Conservation (phyloP, 306 rosid species). For the Amphicarpaea edgeworthii region DNA sequence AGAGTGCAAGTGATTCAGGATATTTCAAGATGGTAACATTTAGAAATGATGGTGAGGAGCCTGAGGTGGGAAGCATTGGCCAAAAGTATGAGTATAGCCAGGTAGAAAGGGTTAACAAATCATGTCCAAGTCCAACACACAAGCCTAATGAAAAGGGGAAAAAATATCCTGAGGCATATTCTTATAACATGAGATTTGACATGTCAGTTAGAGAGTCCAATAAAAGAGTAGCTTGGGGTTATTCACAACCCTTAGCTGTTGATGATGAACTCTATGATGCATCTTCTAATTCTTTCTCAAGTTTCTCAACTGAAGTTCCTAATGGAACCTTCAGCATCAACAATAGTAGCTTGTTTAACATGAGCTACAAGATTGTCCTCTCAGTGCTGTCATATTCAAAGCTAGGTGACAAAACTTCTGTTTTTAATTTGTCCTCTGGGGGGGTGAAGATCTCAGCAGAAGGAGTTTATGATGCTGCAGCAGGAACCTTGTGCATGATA, state of each 20-base stretch:
- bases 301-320: conserved; percentile 22
- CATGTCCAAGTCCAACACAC: conserved; percentile 48
- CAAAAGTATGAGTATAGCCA: conserved; percentile 58
- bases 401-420: neutral
- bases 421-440: conserved; percentile 24
- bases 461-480: conserved; percentile 65
- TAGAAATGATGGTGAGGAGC: neutral
- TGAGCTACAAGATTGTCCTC: conserved; percentile 49
- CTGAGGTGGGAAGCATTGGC: neutral
- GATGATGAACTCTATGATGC: conserved; percentile 35
- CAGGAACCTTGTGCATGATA: conserved; percentile 75
- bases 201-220: conserved; percentile 42
- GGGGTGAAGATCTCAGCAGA: conserved; percentile 56
- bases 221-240: conserved; percentile 40
- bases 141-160: conserved; percentile 21
- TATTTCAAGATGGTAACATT: conserved; percentile 57
- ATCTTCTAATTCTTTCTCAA: conserved; percentile 5
- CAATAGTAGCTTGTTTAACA: conserved; percentile 40
- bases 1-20: conserved; percentile 45
- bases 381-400: neutral
- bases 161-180: conserved; percentile 42
- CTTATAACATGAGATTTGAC: conserved; percentile 55
- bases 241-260: conserved; percentile 53
- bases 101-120: conserved; percentile 45
- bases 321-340: neutral